phyloP scores from a whole-genome alignment of 2,329 filamentous ascomycete genomes.

The Exophiala spinifera region DNA sequence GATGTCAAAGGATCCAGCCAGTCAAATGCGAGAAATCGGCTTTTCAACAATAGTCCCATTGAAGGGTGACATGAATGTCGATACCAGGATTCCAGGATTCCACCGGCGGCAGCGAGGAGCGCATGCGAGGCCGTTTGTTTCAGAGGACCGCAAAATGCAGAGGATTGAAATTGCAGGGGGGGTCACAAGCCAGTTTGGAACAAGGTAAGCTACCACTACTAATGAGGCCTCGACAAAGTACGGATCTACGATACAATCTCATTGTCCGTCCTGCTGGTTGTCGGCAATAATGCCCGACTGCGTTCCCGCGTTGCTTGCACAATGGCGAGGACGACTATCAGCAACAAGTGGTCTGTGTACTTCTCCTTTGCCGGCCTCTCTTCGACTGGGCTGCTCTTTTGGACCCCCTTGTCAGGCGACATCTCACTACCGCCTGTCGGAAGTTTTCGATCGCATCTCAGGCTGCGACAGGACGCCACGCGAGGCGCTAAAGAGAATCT shows the following conservation, averaged over 20 bases:
- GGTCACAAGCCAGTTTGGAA: background rate
- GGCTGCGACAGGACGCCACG: conserved; percentile 21
- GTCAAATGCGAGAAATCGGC: background rate
- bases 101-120: background rate
- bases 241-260: too few relatives aligned
- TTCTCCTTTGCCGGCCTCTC: background rate
- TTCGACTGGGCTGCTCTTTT: background rate
- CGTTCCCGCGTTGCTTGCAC: too few relatives aligned
- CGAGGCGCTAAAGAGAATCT: conserved; percentile 21
- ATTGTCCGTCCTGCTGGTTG: too few relatives aligned
- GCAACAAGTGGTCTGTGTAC: too few relatives aligned
- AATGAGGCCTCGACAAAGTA: too few relatives aligned
- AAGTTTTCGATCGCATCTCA: conserved; percentile 15
- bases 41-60: background rate
- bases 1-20: background rate
- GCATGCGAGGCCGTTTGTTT: background rate
- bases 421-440: conserved; percentile 9
- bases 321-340: too few relatives aligned
- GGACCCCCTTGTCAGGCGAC: background rate
- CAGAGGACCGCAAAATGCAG: background rate
- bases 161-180: background rate
- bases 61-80: background rate
- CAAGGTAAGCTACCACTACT: too few relatives aligned
- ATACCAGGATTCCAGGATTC: too few relatives aligned
- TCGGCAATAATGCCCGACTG: too few relatives aligned